These are phyloP conservation scores for Fagopyrum tataricum DNA, from an alignment of 148 eudicot genomes.

Conservation along the genomic window DNA sequence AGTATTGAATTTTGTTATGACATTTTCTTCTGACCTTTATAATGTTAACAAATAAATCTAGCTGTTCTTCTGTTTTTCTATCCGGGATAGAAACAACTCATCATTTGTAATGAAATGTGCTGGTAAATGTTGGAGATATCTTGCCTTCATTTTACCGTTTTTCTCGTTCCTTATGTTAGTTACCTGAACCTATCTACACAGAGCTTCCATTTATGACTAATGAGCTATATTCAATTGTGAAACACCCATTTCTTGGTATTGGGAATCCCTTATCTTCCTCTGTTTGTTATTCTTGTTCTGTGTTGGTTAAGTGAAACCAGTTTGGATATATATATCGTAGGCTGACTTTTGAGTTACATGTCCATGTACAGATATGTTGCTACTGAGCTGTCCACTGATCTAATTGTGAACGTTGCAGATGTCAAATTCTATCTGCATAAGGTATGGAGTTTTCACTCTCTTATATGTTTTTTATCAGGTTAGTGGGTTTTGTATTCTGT, in stretches of 20 bases:
- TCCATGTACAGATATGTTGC: constrained; percentile 64
- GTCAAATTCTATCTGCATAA: constrained; percentile 87
- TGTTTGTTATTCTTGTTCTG: neutral
- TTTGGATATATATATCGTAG: neutral
- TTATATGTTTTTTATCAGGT: neutral
- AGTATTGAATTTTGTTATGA: neutral
- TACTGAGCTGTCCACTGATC: constrained; percentile 67
- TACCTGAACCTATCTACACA: neutral
- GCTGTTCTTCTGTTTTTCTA: too few species aligned
- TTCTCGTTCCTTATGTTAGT: neutral
- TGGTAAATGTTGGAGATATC: neutral
- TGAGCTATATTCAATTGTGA: neutral
- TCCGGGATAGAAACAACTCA: too few species aligned
- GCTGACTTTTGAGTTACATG: neutral
- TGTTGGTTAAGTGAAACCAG: neutral
- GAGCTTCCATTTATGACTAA: neutral
- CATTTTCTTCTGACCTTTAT: neutral
- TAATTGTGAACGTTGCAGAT: constrained; percentile 56
- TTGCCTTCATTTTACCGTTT: neutral
- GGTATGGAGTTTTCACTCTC: constrained; percentile 36
- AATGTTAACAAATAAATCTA: too few species aligned
- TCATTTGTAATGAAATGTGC: neutral
- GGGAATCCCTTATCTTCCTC: neutral
- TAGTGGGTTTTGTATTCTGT: neutral
- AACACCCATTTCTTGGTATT: neutral